phyloP scores from a whole-genome alignment of 2,329 filamentous ascomycete species.

The Helicocarpus griseus region DNA sequence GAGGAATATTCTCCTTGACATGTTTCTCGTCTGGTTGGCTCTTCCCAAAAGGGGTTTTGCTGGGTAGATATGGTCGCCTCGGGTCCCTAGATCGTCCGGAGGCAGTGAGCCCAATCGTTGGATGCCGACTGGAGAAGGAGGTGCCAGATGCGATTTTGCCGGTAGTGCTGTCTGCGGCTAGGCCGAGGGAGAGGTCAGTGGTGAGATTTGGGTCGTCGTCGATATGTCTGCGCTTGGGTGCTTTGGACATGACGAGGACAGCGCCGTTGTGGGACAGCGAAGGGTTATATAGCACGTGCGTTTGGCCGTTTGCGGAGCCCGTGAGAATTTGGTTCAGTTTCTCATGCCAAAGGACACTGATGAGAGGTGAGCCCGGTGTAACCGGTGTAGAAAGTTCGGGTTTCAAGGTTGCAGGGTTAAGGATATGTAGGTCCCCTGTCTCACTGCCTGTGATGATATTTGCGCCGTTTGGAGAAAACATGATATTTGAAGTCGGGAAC shows the following conservation, averaged over 20 bases:
- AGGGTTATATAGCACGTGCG: conserved; percentile 84
- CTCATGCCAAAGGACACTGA: conserved; percentile 82
- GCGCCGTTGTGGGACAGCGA: conserved; percentile 72
- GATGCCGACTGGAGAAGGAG: conserved; percentile 50
- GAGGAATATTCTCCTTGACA: conserved; percentile 76
- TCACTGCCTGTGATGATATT: conserved; percentile 83
- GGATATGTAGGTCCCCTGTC: conserved; percentile 77
- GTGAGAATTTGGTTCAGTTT: conserved; percentile 95
- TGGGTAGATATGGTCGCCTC: conserved; percentile 71
- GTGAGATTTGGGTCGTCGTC: conserved; percentile 86
- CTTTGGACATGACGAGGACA: conserved; percentile 80
- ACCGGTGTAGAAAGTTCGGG: conserved; percentile 79
- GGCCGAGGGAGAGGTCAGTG: conserved; percentile 68
- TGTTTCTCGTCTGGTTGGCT: conserved; percentile 82
- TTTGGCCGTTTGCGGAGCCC: conserved; percentile 82
- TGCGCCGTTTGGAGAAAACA: conserved; percentile 74
- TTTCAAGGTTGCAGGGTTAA: conserved; percentile 83
- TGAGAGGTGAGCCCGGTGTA: conserved; percentile 73
- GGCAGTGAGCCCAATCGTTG: conserved; percentile 64
- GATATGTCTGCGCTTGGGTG: conserved; percentile 88
- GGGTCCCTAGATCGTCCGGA: conserved; percentile 72
- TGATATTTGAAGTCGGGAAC: conserved; percentile 77
- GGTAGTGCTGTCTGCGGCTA: conserved; percentile 69
- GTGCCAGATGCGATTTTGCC: conserved; percentile 72
- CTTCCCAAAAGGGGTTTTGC: conserved; percentile 81